Percentiles rank a stretch among this genome's conserved stretches.
phyloP scores from a whole-genome alignment of 2,329 filamentous ascomycete genomes.

The Fusarium citri region DNA sequence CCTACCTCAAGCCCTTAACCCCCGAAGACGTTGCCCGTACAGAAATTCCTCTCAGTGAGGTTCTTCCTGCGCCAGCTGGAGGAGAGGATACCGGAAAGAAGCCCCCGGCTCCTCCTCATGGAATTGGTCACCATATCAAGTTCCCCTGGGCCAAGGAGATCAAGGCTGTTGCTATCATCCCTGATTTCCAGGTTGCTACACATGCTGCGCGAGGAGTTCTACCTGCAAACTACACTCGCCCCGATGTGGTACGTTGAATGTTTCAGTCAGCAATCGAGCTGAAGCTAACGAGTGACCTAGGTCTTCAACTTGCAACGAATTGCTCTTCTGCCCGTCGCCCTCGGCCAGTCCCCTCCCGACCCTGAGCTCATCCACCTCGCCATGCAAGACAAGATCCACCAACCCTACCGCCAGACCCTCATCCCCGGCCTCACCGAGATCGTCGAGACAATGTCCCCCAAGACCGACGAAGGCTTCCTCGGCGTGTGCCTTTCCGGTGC shows the following conservation, averaged over 20 bases:
- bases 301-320: slow-evolving; percentile 95
- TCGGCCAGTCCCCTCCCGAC: slow-evolving; percentile 90
- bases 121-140: slow-evolving; percentile 96
- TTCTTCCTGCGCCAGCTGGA: slow-evolving; percentile 88
- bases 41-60: slow-evolving; percentile 94
- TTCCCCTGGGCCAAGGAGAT: slow-evolving; percentile 95
- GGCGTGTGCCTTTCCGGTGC: slow-evolving; percentile 96
- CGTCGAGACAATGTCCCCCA: slow-evolving; percentile 88
- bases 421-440: slow-evolving; percentile 94
- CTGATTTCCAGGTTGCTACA: slow-evolving; percentile 95
- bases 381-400: slow-evolving; percentile 99
- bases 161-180: slow-evolving; percentile 96
- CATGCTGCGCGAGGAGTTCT: slow-evolving; percentile 89
- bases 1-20: slow-evolving; percentile 91
- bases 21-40: slow-evolving; percentile 89
- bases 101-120: slow-evolving; percentile 88
- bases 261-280: not conserved
- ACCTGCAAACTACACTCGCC: slow-evolving; percentile 80
- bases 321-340: slow-evolving; percentile 87
- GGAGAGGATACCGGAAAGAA: slow-evolving; percentile 88
- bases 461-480: slow-evolving; percentile 85
- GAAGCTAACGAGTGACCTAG: slow-evolving; percentile 53
- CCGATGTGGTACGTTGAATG: slow-evolving; percentile 75
- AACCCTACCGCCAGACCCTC: slow-evolving; percentile 91
- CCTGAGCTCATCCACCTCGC: slow-evolving; percentile 95